A percentile compares a stretch with the other conserved stretches of the same genome.
These are phyloP conservation scores for Haberlea rhodopensis DNA, from an alignment of 257 asterid genomes.

Conservation along the genomic window DNA sequence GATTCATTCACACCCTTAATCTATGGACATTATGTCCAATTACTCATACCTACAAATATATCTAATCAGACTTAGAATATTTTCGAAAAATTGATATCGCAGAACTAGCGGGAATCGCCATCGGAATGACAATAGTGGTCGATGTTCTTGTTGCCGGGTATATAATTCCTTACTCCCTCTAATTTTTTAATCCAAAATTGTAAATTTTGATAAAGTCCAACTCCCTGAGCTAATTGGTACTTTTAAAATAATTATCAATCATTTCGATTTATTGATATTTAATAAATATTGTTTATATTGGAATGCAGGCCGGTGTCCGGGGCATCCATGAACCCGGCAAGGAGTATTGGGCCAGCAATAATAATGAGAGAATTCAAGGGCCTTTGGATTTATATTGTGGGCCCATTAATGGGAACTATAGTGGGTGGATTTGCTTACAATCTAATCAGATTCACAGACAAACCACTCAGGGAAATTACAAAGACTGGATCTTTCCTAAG, in stretches of 20 bases:
- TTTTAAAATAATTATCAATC: no score
- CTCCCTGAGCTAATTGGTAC: no score
- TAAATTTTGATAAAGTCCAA: background rate
- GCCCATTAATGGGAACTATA: conserved; percentile 49
- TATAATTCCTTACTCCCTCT: background rate
- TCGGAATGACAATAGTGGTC: conserved; percentile 64
- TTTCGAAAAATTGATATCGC: no score
- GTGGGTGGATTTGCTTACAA: conserved; percentile 57
- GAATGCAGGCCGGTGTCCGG: conserved; percentile 62
- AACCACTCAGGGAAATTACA: conserved; percentile 53
- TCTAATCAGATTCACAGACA: conserved; percentile 57
- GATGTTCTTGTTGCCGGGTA: conserved; percentile 64
- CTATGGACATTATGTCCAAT: no score
- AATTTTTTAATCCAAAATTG: background rate
- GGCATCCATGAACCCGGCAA: conserved; percentile 64
- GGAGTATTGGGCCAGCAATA: conserved; percentile 63
- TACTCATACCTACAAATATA: no score
- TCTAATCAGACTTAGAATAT: no score
- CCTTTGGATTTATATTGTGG: conserved; percentile 56
- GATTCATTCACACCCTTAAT: background rate
- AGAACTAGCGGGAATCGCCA: conserved; percentile 73
- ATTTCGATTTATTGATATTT: no score
- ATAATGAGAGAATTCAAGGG: conserved; percentile 39
- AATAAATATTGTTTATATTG: no score
- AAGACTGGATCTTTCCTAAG: conserved; percentile 37